phyloP scores from a whole-genome alignment of 352 stramenopile species.

The Saprolegnia parasitica region DNA sequence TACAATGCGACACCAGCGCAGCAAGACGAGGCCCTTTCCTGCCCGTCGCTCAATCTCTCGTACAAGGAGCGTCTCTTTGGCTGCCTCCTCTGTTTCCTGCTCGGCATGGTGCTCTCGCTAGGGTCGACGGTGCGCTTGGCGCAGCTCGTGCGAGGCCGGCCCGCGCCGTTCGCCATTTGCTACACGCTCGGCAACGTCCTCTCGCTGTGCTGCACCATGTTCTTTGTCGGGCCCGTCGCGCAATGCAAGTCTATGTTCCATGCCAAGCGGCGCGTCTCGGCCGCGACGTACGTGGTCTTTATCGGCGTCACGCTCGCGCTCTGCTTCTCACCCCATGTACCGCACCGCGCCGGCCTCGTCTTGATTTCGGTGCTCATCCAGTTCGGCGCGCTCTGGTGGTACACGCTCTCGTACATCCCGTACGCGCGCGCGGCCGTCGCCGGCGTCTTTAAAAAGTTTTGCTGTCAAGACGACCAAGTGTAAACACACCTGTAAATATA shows the following conservation, averaged over 20 bases:
- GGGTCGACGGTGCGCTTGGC: conserved; percentile 75
- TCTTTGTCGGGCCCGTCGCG: conserved; percentile 81
- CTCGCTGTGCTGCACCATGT: conserved; percentile 72
- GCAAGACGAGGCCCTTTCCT: conserved; percentile 41
- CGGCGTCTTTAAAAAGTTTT: conserved; percentile 9
- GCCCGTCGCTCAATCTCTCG: conserved; percentile 49
- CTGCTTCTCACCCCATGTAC: conserved; percentile 64
- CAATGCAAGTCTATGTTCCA: conserved; percentile 83
- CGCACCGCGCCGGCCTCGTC: conserved; percentile 64
- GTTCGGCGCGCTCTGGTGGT: conserved; percentile 78
- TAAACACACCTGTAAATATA: conserved; percentile 14
- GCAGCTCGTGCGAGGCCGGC: conserved; percentile 68
- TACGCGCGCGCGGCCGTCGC: conserved; percentile 49
- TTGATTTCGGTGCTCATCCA: conserved; percentile 71
- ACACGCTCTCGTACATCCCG: conserved; percentile 84
- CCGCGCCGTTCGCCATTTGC: conserved; percentile 73
- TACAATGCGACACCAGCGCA: conserved; percentile 12
- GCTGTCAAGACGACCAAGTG: conserved; percentile 20
- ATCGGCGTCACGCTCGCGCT: conserved; percentile 70
- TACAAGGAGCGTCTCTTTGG: conserved; percentile 84
- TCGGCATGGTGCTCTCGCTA: conserved; percentile 79
- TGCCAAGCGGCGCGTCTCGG: conserved; percentile 61
- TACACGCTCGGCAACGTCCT: conserved; percentile 85
- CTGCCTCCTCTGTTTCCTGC: conserved; percentile 69
- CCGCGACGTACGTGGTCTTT: conserved; percentile 70